These are phyloP conservation scores for Sextonia rubra DNA, from an alignment of 164 flowering plant species.

Conservation along the genomic window DNA sequence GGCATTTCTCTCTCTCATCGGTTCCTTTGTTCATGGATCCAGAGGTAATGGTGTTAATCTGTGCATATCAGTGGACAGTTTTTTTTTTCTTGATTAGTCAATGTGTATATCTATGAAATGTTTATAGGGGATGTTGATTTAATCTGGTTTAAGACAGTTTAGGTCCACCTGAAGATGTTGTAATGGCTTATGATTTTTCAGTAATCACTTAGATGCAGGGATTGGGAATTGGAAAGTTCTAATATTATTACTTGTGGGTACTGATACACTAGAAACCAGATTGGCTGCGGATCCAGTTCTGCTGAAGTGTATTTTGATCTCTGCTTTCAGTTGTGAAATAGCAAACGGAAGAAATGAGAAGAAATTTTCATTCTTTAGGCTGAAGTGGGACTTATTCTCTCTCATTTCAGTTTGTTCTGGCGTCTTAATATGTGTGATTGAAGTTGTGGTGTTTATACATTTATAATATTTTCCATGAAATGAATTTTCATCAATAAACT, in stretches of 20 bases:
- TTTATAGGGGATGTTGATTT: not conserved
- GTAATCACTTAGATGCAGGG: too few species aligned
- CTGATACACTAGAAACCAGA: not conserved
- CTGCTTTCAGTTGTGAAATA: not conserved
- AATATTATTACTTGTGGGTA: not conserved
- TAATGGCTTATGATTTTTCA: too few species aligned
- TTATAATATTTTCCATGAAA: too few species aligned
- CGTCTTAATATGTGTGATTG: not conserved
- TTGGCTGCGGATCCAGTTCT: not conserved
- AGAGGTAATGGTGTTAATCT: slow-evolving; percentile 5
- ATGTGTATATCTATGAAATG: not conserved
- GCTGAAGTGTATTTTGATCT: slow-evolving; percentile 7
- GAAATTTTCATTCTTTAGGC: not conserved
- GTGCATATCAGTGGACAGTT: not conserved
- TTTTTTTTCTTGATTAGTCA: not conserved
- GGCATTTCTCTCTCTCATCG: not conserved
- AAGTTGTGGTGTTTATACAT: not conserved
- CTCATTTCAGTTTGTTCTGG: not conserved
- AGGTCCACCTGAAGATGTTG: not conserved
- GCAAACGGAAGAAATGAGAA: not conserved
- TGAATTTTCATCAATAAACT: not conserved
- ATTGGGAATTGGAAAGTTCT: too few species aligned
- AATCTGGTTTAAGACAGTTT: not conserved
- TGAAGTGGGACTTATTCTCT: not conserved
- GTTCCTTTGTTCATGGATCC: slow-evolving; percentile 3